phyloP scores from a whole-genome alignment of 768 basidiomycete species.

The Lentinula lateritia region DNA sequence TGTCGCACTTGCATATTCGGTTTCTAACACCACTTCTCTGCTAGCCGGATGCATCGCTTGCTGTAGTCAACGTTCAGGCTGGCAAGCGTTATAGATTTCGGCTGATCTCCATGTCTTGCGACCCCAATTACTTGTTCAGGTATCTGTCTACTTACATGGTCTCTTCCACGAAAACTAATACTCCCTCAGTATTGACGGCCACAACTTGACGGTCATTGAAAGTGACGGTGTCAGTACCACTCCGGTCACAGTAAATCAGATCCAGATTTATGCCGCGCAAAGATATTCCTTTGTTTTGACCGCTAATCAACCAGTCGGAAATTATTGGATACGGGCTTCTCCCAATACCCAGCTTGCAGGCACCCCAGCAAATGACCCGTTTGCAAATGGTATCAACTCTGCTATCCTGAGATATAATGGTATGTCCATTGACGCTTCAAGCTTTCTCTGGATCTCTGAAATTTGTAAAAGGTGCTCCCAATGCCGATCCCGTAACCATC shows the following conservation, averaged over 20 bases:
- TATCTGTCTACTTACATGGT: not conserved
- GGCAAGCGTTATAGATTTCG: slow-evolving; percentile 50
- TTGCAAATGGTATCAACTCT: slow-evolving; percentile 40
- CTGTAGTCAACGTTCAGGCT: slow-evolving; percentile 37
- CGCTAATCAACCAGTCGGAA: slow-evolving; percentile 30
- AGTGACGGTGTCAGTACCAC: slow-evolving; percentile 27
- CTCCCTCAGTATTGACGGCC: slow-evolving; percentile 29
- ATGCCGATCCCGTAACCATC: slow-evolving; percentile 31
- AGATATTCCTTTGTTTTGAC: slow-evolving; percentile 30
- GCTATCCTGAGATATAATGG: slow-evolving; percentile 49
- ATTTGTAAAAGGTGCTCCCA: slow-evolving; percentile 26
- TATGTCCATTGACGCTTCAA: not conserved
- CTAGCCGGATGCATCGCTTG: slow-evolving; percentile 21
- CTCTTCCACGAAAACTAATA: not conserved
- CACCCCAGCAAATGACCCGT: slow-evolving; percentile 11
- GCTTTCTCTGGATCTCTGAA: not conserved
- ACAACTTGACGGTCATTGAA: slow-evolving; percentile 35
- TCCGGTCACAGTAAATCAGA: slow-evolving; percentile 30
- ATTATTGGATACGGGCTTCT: slow-evolving; percentile 34
- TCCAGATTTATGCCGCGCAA: slow-evolving; percentile 34
- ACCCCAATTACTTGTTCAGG: slow-evolving; percentile 34
- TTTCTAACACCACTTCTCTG: not conserved
- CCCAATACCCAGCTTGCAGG: slow-evolving; percentile 15
- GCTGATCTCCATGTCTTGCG: slow-evolving; percentile 45
- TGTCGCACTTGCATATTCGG: not conserved